phyloP scores from a whole-genome alignment of 345 rosid genomes.

The Microthlaspi erraticum region DNA sequence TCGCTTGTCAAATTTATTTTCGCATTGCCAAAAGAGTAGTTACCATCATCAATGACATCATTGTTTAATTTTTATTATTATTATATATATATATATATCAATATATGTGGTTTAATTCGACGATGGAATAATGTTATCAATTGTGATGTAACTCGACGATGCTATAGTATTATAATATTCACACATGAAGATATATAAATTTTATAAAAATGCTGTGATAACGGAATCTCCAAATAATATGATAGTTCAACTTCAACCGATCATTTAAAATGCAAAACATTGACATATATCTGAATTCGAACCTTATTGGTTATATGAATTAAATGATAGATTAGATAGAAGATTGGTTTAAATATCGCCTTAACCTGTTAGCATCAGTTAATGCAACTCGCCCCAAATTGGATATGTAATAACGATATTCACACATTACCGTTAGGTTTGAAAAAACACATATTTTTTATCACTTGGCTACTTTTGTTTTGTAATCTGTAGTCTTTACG shows the following conservation, averaged over 20 bases:
- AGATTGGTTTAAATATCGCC: neutral
- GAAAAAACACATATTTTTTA: too few relatives aligned
- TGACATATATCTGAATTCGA: neutral
- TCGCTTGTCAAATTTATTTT: slow-evolving; percentile 30
- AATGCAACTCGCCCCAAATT: too few relatives aligned
- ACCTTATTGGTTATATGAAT: neutral
- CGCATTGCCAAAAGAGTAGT: slow-evolving; percentile 31
- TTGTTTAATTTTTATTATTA: neutral
- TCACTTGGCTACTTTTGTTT: too few relatives aligned
- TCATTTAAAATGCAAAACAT: neutral
- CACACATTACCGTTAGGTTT: too few relatives aligned
- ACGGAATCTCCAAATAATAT: too few relatives aligned
- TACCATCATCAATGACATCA: neutral
- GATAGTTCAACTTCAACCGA: too few relatives aligned
- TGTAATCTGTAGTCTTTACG: too few relatives aligned
- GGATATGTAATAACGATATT: too few relatives aligned
- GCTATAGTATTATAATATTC: neutral
- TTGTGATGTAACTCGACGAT: neutral
- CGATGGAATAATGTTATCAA: slow-evolving; percentile 1
- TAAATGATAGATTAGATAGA: neutral
- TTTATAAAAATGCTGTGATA: too few relatives aligned
- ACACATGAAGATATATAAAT: too few relatives aligned
- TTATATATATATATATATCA: too few relatives aligned
- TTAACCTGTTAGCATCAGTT: too few relatives aligned
- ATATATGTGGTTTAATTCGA: neutral